A percentile compares a stretch with the other conserved stretches of the same genome.
These are phyloP conservation scores for Rhizophora mangle DNA, from an alignment of 345 rosid species.

Conservation along the genomic window DNA sequence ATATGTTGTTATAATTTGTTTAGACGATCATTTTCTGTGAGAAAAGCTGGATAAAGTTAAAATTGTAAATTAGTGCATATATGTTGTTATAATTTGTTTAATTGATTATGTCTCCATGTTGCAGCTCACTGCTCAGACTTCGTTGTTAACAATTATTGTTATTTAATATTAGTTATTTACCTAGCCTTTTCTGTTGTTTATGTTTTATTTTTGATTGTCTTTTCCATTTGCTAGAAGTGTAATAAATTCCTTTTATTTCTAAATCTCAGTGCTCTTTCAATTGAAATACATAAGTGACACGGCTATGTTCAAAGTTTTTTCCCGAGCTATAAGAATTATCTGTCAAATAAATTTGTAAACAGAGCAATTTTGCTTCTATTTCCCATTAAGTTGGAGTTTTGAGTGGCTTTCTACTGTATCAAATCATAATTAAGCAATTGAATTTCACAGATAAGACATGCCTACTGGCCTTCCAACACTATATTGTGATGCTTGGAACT, in stretches of 20 bases:
- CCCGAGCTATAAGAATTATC: background rate
- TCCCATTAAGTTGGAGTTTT: background rate
- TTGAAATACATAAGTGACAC: background rate
- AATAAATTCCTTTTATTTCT: background rate
- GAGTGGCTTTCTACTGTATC: background rate
- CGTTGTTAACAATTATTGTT: background rate
- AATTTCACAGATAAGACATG: slow-evolving; percentile 59
- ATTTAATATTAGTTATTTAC: background rate
- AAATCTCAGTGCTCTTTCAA: background rate
- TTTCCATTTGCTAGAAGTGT: slow-evolving; percentile 13
- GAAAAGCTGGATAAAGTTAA: slow-evolving; percentile 2
- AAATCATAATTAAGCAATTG: slow-evolving; percentile 4
- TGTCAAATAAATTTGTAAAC: background rate
- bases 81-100: background rate
- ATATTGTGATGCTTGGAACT: slow-evolving; percentile 88
- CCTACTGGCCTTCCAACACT: slow-evolving; percentile 87
- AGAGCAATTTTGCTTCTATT: too few species aligned
- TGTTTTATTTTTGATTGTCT: slow-evolving; percentile 23
- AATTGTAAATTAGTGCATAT: slow-evolving; percentile 2
- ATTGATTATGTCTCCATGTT: slow-evolving; percentile 2
- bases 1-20: background rate
- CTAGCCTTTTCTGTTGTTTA: background rate
- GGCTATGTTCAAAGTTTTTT: background rate
- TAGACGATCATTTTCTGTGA: slow-evolving; percentile 15
- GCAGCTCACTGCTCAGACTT: too few species aligned